Evolutionary conservation across 352 stramenopile species (phyloP), one percentile per base, ranked within the genome.

Genomic region (Phytophthora colocasiae): DNA sequence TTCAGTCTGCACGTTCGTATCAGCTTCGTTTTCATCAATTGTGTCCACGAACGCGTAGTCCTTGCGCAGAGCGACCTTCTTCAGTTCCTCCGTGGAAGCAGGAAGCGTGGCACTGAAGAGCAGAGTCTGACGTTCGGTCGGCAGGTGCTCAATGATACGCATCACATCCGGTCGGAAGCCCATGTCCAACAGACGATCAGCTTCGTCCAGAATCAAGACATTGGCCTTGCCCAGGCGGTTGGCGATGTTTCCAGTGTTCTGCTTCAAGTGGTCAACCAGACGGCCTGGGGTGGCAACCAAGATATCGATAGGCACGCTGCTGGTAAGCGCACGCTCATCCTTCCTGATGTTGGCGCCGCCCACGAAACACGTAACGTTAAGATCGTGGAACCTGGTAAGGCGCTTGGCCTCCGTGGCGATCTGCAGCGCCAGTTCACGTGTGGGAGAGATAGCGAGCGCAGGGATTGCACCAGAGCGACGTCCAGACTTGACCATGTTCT

Each of bases 51-150:
- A 97, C 48, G 89, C 73, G 65, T 97, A 98, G 63, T 96, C 76
- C 1, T 79, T 47, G 14, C 85, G 82, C 19, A 99, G 69, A 41
- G 93, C 90, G 14, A 98, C 71, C n/a, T 73, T 69, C 69, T 97
- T 92, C 26, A 99, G 89, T 39, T 86, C 71, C 60, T 92, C 73
- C 2, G 98, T 85, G 14, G 87, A 90, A 12, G 72, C 76, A 6
- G 96, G 93, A 27, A 99, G 75, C 24, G 97, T 99, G 26, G 97
- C 97, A 31, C 91, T 98, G 70, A 99, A 99, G 4, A 99, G 76
- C n/a, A 99, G 81, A 27, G 95, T 99, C 75, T 99, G 96, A 17
- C 96, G 88, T 39, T 88, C 27, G 51, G 70, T 69, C 1, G 81
- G 81, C 38, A 91, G 41, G 31, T 59, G 77, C 15, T 56, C 69